A percentile compares a stretch with the other conserved stretches of the same genome.
phyloP scores from a whole-genome alignment of 306 rosid genomes.

The Begonia fuchsioides region DNA sequence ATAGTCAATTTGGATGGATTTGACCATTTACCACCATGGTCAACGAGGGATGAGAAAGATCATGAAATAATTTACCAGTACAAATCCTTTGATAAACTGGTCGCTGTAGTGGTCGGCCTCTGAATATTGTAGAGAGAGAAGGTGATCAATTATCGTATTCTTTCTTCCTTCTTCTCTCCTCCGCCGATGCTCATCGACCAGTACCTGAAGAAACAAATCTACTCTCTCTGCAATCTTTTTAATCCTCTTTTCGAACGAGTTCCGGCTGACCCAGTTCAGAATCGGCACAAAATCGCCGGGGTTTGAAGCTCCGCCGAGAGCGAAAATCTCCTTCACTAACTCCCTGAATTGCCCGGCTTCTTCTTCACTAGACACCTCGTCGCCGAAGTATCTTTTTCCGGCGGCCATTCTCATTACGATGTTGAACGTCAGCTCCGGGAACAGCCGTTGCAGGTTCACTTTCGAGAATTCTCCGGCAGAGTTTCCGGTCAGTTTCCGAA shows the following conservation, averaged over 20 bases:
- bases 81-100: conserved; percentile 7
- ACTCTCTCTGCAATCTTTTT: conserved; percentile 7
- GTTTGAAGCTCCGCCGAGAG: conserved; percentile 6
- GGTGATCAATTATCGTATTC: conserved; percentile 14
- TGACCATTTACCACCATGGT: no score
- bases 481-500: not conserved
- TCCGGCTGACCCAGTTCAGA: not conserved
- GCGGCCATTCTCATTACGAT: conserved; percentile 23
- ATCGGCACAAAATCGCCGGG: conserved; percentile 10
- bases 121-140: conserved; percentile 9
- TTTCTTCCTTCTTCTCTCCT: not conserved
- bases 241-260: conserved; percentile 11
- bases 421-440: no score
- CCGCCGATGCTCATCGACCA: conserved; percentile 8
- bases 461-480: not conserved
- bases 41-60: no score
- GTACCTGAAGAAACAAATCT: conserved; percentile 13
- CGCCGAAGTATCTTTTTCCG: conserved; percentile 20
- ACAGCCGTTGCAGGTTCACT: conserved; percentile 2
- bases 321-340: not conserved
- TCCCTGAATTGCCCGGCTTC: conserved; percentile 12
- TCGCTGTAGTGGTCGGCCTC: conserved; percentile 14
- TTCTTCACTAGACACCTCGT: conserved; percentile 1
- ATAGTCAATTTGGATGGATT: no score
- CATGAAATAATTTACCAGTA: conserved; percentile 4